Evolutionary conservation across 1,284 basidiomycete species (phyloP), one percentile per base, ranked within the genome.

Genomic region (Melampsora americana): DNA sequence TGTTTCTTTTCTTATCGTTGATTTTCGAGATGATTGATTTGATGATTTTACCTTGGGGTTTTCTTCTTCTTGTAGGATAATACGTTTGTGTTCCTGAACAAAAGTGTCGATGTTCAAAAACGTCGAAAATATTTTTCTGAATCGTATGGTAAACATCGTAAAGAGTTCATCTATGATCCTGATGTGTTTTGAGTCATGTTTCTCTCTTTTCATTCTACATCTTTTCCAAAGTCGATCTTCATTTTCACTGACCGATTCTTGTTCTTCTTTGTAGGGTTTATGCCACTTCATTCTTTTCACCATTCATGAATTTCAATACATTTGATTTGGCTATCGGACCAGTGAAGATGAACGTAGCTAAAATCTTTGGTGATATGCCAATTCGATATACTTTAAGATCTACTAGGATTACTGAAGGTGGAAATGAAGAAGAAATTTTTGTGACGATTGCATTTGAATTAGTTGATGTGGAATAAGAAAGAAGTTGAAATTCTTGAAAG

Each of bases 381-480:
- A 82, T 85, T 18, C 79, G 84, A 5, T 85, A 85, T 77, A 83
- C 84, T 4, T 79, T 85, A 0, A 78, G 84, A 16, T 82, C 81
- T 16, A 83, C 82, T 1, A 59, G 81, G 2, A 48, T 79, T 18
- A 77, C 60, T 1, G 67, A 73, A 0, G 42, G 30, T 2, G 56
- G 73, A 2, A 79, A 77, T 2, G 84, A 85, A 66, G 81, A 83
- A 59, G 77, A 83, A 53, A 80, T 80, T 9, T 84, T 84, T 77
- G 80, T 79, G 14, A 84, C 83, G 9, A 80, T 84, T 66, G 80
- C 80, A 20, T 85, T 85, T 77, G 79, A 83, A 76, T 78, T 84
- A 5, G 84, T 84, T 4, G 83, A 84, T 62, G 50, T 35, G 9
- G 35, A 35, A 35, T n/a, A n/a, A n/a, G n/a, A n/a, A n/a, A n/a